Evolutionary conservation across 345 rosid species (phyloP), one percentile per base, ranked within the genome.

Genomic region (Citrus cavaleriei): DNA sequence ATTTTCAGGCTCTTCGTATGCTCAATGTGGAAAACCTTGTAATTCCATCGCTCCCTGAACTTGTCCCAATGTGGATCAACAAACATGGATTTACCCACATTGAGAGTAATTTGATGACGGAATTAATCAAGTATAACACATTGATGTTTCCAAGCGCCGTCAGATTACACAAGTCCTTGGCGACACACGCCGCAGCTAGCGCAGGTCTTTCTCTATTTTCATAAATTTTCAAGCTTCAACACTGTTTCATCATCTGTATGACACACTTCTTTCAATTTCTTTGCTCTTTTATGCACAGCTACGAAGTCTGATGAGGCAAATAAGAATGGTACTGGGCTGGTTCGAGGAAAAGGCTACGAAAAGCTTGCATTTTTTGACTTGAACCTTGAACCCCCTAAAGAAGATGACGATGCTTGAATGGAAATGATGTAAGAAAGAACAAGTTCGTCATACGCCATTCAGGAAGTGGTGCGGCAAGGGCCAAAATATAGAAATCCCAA

Each of bases 11-110:
- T 55, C 60, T 83, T 13, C n/a, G 70, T 5, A 25, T 5, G 32
- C 71, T 83, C 1, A 22, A 70, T 3, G 76, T 83, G 3, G 80
- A 61, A 66, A 61, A 72, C 27, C 71, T 85, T 10, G 78, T 85
- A 12, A 82, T 85, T 78, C 87, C 87, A 30, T 77, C 87, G 0
- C 21, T 70, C 2, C 18, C 42, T 0, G 51, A 80, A 18, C 67
- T 80, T 18, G 64, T 49, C 5, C 1, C 4, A 1, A 72, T 80
- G 84, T 85, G 88, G 88, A 32, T 4, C 1, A 2, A 14, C 1
- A 82, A 72, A 6, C 72, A 42, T 30, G 40, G 66, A 16, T 85
- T 85, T 77, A 12, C 37, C 1, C 76, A 6, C 4, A 4, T 80
- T 2, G 66, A 38, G 1, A 57, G 34, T 2, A 34, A 7, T 1